Base-by-base conservation (phyloP, 2,329 filamentous ascomycete species). In the Cercospora sojina region DNA sequence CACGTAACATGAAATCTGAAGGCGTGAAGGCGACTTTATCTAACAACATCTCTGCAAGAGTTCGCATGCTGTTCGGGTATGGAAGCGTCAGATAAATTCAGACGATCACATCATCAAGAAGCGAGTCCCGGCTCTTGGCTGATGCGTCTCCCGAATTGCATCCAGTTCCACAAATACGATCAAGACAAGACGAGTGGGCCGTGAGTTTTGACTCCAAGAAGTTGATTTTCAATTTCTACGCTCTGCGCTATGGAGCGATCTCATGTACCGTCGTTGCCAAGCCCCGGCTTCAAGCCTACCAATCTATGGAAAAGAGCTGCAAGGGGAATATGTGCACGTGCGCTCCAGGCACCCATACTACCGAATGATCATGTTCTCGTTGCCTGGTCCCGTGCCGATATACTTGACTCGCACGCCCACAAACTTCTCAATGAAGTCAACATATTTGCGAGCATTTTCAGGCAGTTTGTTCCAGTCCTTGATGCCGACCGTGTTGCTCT, bases 391-490 rank as follows among this genome's bases (percentile, higher is more conserved):
- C 20, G 88, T 89, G 55, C 89, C 89, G 72, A 91, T 87, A 77
- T 84, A 90, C 76, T 85, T 85, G 69, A 90, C 80, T 77, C 83
- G 84, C 67, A 90, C 85, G 32, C 86, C 87, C 13, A 89, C 79
- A 75, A 87, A 89, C 69, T 86, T 79, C 81, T 91, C 88, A 67
- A 91, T 89, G 76, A 83, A 89, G 76, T 87, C 83, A 64, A 92
- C 81, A 73, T 92, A 92, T 53, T 85, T 84, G 66, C 85, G 83
- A 20, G 89, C 89, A 73, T 88, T 82, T 74, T 81, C 79, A 6
- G 90, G 90, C 49, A 92, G 80, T 32, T 89, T 86, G 51, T 85
- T 83, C 74, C 83, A 92, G 67, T 80, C 83, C 77, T 84, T 87
- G 61, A 83, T 81, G 57, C 84, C 83, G 6, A 86, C 87, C 0